Percentiles rank a stretch among this genome's conserved stretches.
These are phyloP conservation scores for Mycena crocata DNA, from an alignment of 768 basidiomycete genomes.

Conservation along the genomic window DNA sequence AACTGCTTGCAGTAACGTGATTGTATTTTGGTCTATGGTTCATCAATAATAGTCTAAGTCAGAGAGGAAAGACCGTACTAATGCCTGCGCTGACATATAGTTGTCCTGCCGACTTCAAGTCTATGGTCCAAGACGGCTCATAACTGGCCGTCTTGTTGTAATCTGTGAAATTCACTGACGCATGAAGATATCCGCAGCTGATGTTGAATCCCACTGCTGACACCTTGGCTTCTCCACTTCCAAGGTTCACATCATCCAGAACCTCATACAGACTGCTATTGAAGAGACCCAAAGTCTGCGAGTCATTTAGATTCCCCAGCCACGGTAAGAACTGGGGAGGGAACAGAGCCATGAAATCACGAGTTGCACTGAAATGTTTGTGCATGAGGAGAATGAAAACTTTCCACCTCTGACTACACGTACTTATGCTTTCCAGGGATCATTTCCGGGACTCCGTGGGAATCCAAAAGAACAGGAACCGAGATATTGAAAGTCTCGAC, in stretches of 20 bases:
- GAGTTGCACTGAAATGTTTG: background rate
- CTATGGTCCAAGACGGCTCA: background rate
- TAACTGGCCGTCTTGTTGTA: no score
- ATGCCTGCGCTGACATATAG: background rate
- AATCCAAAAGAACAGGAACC: background rate
- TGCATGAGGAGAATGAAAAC: no score
- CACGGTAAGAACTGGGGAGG: background rate
- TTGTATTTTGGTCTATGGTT: no score
- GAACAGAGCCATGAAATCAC: background rate
- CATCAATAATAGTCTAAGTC: no score
- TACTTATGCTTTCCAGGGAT: no score
- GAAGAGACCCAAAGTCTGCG: background rate
- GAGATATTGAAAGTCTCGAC: background rate
- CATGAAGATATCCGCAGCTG: background rate
- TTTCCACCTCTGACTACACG: no score
- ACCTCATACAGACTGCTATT: conserved; percentile 7
- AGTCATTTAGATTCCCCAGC: background rate
- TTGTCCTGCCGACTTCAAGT: background rate
- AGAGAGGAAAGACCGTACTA: no score
- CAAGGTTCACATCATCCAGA: background rate
- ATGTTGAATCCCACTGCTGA: background rate
- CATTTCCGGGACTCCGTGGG: background rate
- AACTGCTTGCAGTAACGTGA: no score
- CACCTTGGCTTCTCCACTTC: background rate
- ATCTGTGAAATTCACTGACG: background rate